Conservation (phyloP, 768 basidiomycete genomes). For the Cantharellus cinnabarinus region DNA sequence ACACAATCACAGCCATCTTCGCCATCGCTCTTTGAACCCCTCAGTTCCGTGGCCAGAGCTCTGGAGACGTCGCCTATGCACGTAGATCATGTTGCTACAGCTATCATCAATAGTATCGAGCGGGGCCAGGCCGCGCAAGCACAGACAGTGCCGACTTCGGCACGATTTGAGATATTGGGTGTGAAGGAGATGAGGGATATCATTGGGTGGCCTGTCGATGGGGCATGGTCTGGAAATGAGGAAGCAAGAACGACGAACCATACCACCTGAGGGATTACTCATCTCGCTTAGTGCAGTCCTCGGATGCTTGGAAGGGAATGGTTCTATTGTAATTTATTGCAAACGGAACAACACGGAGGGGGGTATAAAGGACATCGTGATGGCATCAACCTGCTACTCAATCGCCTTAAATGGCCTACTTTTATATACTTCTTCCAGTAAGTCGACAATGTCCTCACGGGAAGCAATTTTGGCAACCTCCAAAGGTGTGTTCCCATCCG, state of each 20-base stretch:
- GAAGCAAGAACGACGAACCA: too few species aligned
- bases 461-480: constrained; percentile 41
- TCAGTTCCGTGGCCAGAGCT: constrained; percentile 55
- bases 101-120: constrained; percentile 27
- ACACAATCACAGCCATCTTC: background rate
- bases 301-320: too few species aligned
- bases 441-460: constrained; percentile 30
- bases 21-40: constrained; percentile 20
- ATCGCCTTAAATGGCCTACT: too few species aligned
- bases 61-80: constrained; percentile 80
- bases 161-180: constrained; percentile 35
- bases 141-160: constrained; percentile 28
- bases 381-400: too few species aligned
- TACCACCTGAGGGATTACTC: too few species aligned
- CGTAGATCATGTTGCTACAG: constrained; percentile 85
- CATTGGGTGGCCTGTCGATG: constrained; percentile 34
- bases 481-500: constrained; percentile 39
- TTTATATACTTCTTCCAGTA: constrained; percentile 9
- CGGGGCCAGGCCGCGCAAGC: constrained; percentile 14
- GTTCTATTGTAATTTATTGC: too few species aligned
- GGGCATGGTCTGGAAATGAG: background rate
- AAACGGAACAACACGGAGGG: too few species aligned
- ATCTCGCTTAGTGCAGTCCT: too few species aligned
- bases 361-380: too few species aligned
- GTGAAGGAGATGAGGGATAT: constrained; percentile 56